Evolutionary conservation across 1,139 yeast genomes (phyloP).

Genomic region (Kodamaea ohmeri): DNA sequence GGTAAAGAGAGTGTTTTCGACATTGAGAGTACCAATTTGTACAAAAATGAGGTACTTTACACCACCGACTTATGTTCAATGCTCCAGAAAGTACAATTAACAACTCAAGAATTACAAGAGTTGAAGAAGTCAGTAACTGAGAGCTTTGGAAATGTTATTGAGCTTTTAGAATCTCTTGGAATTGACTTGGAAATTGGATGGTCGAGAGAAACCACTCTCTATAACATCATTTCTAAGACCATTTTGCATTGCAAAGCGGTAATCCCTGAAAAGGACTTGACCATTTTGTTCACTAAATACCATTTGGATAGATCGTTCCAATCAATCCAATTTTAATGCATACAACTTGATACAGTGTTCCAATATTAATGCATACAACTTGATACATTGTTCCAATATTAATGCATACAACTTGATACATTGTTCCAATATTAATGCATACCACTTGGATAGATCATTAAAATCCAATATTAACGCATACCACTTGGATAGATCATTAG

Average conservation of each 20-base stretch:
- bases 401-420: too few relatives aligned
- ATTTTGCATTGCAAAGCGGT: conserved; percentile 9
- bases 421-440: too few relatives aligned
- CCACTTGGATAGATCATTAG: too few relatives aligned
- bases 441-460: too few relatives aligned
- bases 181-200: conserved; percentile 21
- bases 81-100: conserved; percentile 1
- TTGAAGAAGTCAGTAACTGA: conserved; percentile 3
- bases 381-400: too few relatives aligned
- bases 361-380: too few relatives aligned
- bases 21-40: conserved; percentile 31
- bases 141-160: conserved; percentile 8
- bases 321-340: too few relatives aligned
- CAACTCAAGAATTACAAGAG: conserved; percentile 3
- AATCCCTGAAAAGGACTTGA: background rate
- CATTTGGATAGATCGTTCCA: conserved; percentile 1
- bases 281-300: background rate
- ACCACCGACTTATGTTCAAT: conserved; percentile 9
- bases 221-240: conserved; percentile 11
- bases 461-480: too few relatives aligned
- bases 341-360: too few relatives aligned
- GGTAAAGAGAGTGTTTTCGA: conserved; percentile 25
- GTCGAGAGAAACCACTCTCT: conserved; percentile 17
- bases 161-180: conserved; percentile 9
- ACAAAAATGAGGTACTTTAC: conserved; percentile 22